phyloP scores from a whole-genome alignment of 768 basidiomycete genomes.

The Macrocybe gigantea region DNA sequence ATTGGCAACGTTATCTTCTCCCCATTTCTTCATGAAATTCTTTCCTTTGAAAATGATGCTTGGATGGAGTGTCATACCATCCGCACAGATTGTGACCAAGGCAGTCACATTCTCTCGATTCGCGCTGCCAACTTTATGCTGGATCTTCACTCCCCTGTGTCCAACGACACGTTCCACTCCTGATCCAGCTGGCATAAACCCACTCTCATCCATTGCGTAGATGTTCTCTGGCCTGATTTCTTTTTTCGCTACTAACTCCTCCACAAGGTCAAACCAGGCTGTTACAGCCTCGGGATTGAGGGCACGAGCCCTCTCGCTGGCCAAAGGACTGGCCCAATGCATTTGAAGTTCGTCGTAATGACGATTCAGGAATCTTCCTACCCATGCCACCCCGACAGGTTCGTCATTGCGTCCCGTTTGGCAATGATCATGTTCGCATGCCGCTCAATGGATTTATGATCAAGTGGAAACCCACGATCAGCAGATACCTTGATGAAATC shows the following conservation, averaged over 20 bases:
- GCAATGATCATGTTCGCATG: constrained; percentile 26
- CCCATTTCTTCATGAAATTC: constrained; percentile 22
- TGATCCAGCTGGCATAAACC: constrained; percentile 17
- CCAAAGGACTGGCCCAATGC: constrained; percentile 26
- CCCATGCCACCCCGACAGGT: constrained; percentile 32
- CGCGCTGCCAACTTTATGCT: constrained; percentile 24
- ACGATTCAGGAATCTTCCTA: constrained; percentile 19
- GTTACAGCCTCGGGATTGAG: constrained; percentile 14
- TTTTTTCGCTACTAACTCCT: constrained; percentile 8
- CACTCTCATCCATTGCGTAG: constrained; percentile 33
- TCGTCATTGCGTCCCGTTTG: constrained; percentile 13
- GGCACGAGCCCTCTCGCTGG: constrained; percentile 19
- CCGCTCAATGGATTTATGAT: constrained; percentile 23
- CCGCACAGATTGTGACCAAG: constrained; percentile 33
- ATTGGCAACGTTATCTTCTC: constrained; percentile 26
- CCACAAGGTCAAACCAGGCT: constrained; percentile 26
- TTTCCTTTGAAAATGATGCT: constrained; percentile 34
- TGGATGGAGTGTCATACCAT: constrained; percentile 25
- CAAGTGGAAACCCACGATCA: constrained; percentile 15
- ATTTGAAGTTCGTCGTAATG: constrained; percentile 21
- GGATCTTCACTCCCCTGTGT: constrained; percentile 16
- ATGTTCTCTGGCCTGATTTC: too few species aligned
- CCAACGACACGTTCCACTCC: constrained; percentile 24
- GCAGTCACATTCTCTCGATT: constrained; percentile 29
- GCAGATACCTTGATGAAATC: not conserved